Evolutionary conservation across 2,329 filamentous ascomycete genomes (phyloP), one percentile per base, ranked within the genome.

Genomic region (Thielaviopsis populi): DNA sequence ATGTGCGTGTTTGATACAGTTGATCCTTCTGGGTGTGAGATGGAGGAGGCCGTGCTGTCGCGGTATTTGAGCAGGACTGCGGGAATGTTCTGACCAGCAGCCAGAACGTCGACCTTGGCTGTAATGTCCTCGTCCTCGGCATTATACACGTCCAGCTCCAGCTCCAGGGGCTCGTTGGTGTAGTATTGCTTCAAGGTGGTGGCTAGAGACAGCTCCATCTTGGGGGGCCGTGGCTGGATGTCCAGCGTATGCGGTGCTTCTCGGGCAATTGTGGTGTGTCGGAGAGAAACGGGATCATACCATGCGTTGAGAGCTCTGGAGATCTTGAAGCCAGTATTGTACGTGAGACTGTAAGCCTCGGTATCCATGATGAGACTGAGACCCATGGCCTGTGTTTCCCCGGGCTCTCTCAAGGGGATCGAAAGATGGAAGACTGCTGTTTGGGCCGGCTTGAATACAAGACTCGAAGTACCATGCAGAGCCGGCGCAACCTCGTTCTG

Each of bases 191-290:
- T 79, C 64, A 80, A 77, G 7, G 86, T 74, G 48, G 83, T 80
- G 1, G 82, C 77, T 10, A 89, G 75, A 30, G 77, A 80, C 56
- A 99, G 83, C 69, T 89, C 85, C 76, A 99, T 84, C 74, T 96
- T 97, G 0, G 94, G 94, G 33, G 92, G 94, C 68, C 95, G 88
- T 1, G 94, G 92, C 63, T 91, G 79, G 27, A 99, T 84, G 64
- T 83, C 85, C 64, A 95, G 81, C 1, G 76, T 75, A 41, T 81
- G 77, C 8, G 81, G 75, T 58, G 80, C 76, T 11, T 74, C 68
- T 8, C 83, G 77, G 33, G 78, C 73, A 22, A 82, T 72, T 33
- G 74, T 76, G 65, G 78, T 78, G 13, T 60, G 48, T 62, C 74
- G 78, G 0, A 72, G 71, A 15, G 75, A 73, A 2, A 73, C 72